Evolutionary conservation across 1,139 yeast species (phyloP), one percentile per base, ranked within the genome.

Genomic region (Suhomyces anneliseae): DNA sequence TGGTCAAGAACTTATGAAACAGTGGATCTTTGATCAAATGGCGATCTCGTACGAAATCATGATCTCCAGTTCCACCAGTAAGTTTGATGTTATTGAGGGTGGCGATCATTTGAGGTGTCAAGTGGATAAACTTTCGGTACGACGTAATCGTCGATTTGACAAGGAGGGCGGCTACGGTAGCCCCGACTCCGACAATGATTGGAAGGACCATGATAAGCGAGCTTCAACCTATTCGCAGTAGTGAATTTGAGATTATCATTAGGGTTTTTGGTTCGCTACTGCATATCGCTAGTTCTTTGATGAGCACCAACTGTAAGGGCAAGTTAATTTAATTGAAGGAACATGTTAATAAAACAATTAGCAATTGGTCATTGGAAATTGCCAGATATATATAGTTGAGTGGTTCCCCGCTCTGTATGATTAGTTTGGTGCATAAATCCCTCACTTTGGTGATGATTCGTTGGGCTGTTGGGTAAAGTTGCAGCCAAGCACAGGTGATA

Each of bases 41-140:
- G 42, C 54, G 52, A 37, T 58, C 45, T 40, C 45, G 49, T 40
- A 27, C 36, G 46, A 36, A 52, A 45, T 48, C 53, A 12, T 43
- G 35, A 14, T 51, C 39, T 27, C 42, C 40, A 8, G 35, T 31
- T 26, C 48, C 34, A 8, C 34, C 44, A n/a, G 48, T 53, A 35
- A 73, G 59, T 38, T 59, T 60, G 36, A 76, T 71, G 40, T 69
- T 64, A 56, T 83, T 83, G 43, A 83, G 57, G 5, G 74, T 62
- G 7, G 87, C 87, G 26, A 83, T 80, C 70, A 79, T 78, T n/a
- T 66, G 68, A 2, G 82, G 80, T 0, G 84, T 75, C 19, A 83
- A 67, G 33, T 62, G 65, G 15, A 61, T 51, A 54, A 63, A 81
- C 54, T 78, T 73, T 7, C 69, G 52, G 36, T 68, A 67, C 0